Conservation (phyloP, 2,329 filamentous ascomycete species). For the Calonectria pseudoturangicola region DNA sequence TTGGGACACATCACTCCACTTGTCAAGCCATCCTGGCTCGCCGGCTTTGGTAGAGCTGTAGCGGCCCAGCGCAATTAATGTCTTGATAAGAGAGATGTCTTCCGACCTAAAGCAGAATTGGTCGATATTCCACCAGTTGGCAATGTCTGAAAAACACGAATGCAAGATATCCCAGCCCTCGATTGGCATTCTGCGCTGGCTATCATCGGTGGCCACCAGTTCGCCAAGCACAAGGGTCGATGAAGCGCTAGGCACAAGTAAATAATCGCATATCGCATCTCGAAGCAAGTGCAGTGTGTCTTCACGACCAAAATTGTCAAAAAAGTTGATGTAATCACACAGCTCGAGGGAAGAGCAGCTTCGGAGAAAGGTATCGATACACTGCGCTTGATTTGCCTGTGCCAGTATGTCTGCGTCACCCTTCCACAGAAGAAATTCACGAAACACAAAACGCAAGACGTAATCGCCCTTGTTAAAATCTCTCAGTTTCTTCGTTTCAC, state of each 20-base stretch:
- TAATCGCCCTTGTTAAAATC: not conserved
- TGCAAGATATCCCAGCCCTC: slow-evolving; percentile 9
- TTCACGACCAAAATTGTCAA: not conserved
- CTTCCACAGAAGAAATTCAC: slow-evolving; percentile 10
- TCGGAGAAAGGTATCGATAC: slow-evolving; percentile 9
- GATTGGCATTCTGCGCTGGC: not conserved
- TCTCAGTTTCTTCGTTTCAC: not conserved
- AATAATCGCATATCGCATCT: not conserved
- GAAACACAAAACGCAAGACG: slow-evolving; percentile 11
- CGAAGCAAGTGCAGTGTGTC: slow-evolving; percentile 18
- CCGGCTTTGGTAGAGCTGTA: not conserved
- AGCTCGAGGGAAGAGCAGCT: not conserved
- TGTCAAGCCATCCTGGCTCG: not conserved
- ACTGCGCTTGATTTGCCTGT: not conserved
- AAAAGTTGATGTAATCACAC: slow-evolving; percentile 1
- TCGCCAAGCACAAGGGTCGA: not conserved
- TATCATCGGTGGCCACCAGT: not conserved
- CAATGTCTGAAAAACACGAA: not conserved
- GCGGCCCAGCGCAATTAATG: not conserved
- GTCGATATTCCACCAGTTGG: slow-evolving; percentile 2
- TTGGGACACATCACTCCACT: not conserved
- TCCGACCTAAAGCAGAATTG: slow-evolving; percentile 6
- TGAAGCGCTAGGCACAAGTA: not conserved
- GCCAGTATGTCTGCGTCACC: not conserved
- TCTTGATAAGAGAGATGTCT: slow-evolving; percentile 12